Evolutionary conservation across 768 basidiomycete genomes (phyloP).

Genomic region (Dictyophora rubrovolvata): DNA sequence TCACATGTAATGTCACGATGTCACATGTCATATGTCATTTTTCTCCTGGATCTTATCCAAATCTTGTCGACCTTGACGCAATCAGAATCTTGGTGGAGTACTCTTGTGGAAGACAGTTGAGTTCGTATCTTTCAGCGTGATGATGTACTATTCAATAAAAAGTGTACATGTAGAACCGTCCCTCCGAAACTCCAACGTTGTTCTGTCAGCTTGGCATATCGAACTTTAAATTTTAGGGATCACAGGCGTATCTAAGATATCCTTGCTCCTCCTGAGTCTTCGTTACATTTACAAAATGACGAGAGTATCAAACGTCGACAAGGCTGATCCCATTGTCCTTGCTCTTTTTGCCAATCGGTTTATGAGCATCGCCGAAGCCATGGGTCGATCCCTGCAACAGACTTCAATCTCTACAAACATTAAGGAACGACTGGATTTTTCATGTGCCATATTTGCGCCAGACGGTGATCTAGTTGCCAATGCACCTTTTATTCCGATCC

Average conservation of each 20-base stretch:
- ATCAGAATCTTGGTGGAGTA: no score
- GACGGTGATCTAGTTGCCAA: constrained; percentile 92
- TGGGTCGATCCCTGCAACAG: constrained; percentile 85
- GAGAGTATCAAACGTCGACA: not conserved
- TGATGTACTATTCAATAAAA: no score
- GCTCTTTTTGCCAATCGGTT: constrained; percentile 93
- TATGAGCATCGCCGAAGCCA: constrained; percentile 95
- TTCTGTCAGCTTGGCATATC: no score
- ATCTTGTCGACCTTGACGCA: no score
- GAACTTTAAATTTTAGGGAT: no score
- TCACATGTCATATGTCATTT: no score
- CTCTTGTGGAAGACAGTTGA: no score
- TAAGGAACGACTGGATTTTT: constrained; percentile 92
- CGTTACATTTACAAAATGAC: not conserved
- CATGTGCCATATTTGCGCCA: constrained; percentile 91
- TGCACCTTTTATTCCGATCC: constrained; percentile 84
- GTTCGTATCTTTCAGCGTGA: no score
- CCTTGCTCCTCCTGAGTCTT: not conserved
- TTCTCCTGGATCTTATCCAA: no score
- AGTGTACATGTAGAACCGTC: no score
- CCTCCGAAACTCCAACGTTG: no score
- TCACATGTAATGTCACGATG: no score
- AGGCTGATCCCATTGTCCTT: constrained; percentile 75
- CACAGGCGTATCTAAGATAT: not conserved
- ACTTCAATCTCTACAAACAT: constrained; percentile 92